Base-by-base conservation (phyloP, 768 basidiomycete genomes). In the Multifurca ochricompacta region DNA sequence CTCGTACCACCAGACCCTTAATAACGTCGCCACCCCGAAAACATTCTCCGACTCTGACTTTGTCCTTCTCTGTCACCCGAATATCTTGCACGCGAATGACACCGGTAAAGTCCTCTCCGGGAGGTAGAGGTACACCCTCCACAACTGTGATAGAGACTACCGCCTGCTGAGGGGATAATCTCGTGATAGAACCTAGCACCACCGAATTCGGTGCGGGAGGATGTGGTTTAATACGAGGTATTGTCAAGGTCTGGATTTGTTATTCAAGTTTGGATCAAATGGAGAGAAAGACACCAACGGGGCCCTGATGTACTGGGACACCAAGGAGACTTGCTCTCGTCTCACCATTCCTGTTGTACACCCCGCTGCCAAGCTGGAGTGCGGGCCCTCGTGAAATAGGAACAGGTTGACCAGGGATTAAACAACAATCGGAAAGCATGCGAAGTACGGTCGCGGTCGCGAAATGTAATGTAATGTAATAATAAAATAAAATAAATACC, bases 21-120 rank as follows among this genome's bases (percentile, higher is more conserved):
- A 96, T 85, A 46, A 94, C 87, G 65, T 96, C 92, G 13, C 93
- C 91, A 0, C 90, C 89, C 23, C 92, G 77, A 68, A 95, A 96
- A 64, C 91, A 95, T 62, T 92, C 88, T 30, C 83, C 82, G 56
- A 94, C 87, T 70, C 87, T 91, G 54, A 94, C 80, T 62, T 81
- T 83, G 71, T 93, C 91, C 62, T 89, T 92, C 64, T 93, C 91
- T 1, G 91, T 93, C 11, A 87, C 86, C 50, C 93, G 73, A 19
- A 96, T 83, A 68, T 96, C 93, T 68, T 94, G 91, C 5, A 77
- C 74, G 31, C 93, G 82, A 59, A 96, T 89, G 19, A 95, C 84
- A 4, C 92, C 92, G 0, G 78, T 82, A 62, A 93, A 95, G 62
- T 95, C 92, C 66, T 94, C 91, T 27, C 90, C 88, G 7, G 74